A percentile compares a stretch with the other conserved stretches of the same genome.
These are phyloP conservation scores for Metschnikowia vanudenii DNA, from an alignment of 805 yeast genomes.

Conservation along the genomic window DNA sequence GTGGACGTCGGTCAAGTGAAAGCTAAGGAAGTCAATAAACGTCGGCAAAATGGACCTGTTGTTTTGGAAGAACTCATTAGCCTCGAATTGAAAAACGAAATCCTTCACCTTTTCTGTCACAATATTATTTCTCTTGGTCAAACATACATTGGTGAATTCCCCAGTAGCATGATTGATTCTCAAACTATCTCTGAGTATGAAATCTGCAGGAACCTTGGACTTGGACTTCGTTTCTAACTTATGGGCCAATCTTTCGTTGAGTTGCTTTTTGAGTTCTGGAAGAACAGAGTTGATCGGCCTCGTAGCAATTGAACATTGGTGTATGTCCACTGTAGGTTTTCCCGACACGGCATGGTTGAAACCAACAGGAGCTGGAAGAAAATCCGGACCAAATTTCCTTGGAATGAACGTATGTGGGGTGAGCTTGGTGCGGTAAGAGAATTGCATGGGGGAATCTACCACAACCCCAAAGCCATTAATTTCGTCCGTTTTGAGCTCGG, in stretches of 20 bases:
- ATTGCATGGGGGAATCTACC: conserved; percentile 37
- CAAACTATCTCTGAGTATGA: conserved; percentile 36
- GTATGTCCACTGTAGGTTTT: conserved; percentile 30
- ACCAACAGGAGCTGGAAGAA: conserved; percentile 29
- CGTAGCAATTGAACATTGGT: conserved; percentile 39
- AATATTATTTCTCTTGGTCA: conserved; percentile 26
- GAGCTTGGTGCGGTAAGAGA: conserved; percentile 39
- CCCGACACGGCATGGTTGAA: conserved; percentile 27
- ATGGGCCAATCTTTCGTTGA: conserved; percentile 7
- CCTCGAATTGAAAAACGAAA: conserved; percentile 37
- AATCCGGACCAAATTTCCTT: conserved; percentile 7
- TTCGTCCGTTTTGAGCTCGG: conserved; percentile 16
- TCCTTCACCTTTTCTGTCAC: conserved; percentile 38
- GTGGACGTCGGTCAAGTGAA: conserved; percentile 15
- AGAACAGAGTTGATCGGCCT: conserved; percentile 28
- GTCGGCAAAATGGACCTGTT: conserved; percentile 37
- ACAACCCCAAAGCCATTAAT: conserved; percentile 26
- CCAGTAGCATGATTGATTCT: conserved; percentile 32
- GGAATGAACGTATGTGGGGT: conserved; percentile 38
- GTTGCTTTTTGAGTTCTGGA: conserved; percentile 16
- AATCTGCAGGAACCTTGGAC: conserved; percentile 15
- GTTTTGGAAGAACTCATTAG: conserved; percentile 47
- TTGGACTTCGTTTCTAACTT: conserved; percentile 6
- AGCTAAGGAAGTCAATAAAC: conserved; percentile 32
- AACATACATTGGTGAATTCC: conserved; percentile 24